These are phyloP conservation scores for Hanseniaspora guilliermondii DNA, from an alignment of 805 yeast genomes.

Conservation along the genomic window DNA sequence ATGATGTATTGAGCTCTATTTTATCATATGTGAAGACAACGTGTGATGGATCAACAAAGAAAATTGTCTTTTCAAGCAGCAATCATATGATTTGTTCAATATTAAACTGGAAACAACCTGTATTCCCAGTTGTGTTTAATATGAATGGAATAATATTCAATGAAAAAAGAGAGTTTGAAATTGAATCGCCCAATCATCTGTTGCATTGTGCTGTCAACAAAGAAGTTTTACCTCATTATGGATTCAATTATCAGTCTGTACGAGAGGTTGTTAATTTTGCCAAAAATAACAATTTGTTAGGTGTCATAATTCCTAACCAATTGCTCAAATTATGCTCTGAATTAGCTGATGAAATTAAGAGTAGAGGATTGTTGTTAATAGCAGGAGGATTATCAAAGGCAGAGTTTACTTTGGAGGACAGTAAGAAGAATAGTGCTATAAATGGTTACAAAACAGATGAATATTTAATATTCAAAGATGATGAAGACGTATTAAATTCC, in stretches of 20 bases:
- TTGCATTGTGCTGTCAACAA: conserved; percentile 6
- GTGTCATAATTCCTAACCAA: conserved; percentile 64
- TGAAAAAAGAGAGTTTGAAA: conserved; percentile 16
- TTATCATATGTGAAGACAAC: conserved; percentile 61
- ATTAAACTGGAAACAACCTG: conserved; percentile 96
- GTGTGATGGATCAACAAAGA: conserved; percentile 36
- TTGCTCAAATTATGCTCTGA: conserved; percentile 63
- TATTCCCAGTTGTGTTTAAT: conserved; percentile 82
- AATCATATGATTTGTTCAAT: conserved; percentile 87
- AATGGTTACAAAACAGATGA: conserved; percentile 21
- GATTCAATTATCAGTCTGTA: conserved; percentile 42
- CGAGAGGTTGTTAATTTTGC: conserved; percentile 78
- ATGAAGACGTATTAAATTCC: background rate
- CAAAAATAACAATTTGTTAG: conserved; percentile 68
- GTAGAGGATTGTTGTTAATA: conserved; percentile 73
- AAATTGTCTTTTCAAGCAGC: conserved; percentile 72
- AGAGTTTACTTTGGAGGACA: conserved; percentile 12
- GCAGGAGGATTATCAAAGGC: conserved; percentile 38
- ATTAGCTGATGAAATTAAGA: conserved; percentile 58
- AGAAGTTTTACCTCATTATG: conserved; percentile 14
- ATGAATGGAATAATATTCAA: conserved; percentile 48
- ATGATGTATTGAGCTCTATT: conserved; percentile 53
- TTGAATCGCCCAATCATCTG: conserved; percentile 26
- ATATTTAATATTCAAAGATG: conserved; percentile 19
- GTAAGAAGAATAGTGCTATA: conserved; percentile 16